phyloP scores from a whole-genome alignment of 2,329 filamentous ascomycete species.

The Fusarium sp. region DNA sequence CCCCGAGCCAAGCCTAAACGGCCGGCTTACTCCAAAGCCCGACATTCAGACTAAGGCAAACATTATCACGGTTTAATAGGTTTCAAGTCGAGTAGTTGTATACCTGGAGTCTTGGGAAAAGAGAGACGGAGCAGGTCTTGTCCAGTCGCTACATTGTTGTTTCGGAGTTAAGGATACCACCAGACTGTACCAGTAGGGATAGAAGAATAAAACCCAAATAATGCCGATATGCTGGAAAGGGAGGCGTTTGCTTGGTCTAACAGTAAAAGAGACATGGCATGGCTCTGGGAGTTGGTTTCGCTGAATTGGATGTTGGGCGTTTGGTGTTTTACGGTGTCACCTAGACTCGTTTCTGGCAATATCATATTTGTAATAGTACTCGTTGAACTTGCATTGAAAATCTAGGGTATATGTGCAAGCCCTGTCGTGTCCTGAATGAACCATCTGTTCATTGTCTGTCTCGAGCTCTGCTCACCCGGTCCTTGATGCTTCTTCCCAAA shows the following conservation, averaged over 20 bases:
- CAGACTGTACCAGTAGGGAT: slow-evolving; percentile 32
- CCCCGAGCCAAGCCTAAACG: slow-evolving; percentile 59
- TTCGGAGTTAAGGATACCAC: slow-evolving; percentile 4
- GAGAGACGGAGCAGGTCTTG: slow-evolving; percentile 26
- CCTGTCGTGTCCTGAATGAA: slow-evolving; percentile 23
- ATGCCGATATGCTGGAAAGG: slow-evolving; percentile 1
- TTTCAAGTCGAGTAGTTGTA: not conserved
- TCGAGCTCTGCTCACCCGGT: slow-evolving; percentile 8
- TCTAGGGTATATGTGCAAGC: slow-evolving; percentile 36
- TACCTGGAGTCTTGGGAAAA: not conserved
- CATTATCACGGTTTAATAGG: slow-evolving; percentile 34
- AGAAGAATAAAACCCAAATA: slow-evolving; percentile 17
- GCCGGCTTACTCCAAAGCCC: slow-evolving; percentile 61
- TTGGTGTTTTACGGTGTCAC: not conserved
- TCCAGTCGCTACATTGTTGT: slow-evolving; percentile 27
- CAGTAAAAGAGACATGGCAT: not conserved
- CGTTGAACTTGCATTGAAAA: slow-evolving; percentile 23
- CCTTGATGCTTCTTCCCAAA: slow-evolving; percentile 10
- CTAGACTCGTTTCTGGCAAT: not conserved
- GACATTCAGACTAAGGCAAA: slow-evolving; percentile 55
- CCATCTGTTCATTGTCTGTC: slow-evolving; percentile 4
- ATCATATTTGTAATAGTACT: not conserved
- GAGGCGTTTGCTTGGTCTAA: not conserved
- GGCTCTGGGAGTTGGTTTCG: not conserved
- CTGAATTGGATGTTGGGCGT: not conserved